A percentile compares a stretch with the other conserved stretches of the same genome.
phyloP scores from a whole-genome alignment of 1,284 basidiomycete genomes.

The Cutaneotrichosporon dermatis region DNA sequence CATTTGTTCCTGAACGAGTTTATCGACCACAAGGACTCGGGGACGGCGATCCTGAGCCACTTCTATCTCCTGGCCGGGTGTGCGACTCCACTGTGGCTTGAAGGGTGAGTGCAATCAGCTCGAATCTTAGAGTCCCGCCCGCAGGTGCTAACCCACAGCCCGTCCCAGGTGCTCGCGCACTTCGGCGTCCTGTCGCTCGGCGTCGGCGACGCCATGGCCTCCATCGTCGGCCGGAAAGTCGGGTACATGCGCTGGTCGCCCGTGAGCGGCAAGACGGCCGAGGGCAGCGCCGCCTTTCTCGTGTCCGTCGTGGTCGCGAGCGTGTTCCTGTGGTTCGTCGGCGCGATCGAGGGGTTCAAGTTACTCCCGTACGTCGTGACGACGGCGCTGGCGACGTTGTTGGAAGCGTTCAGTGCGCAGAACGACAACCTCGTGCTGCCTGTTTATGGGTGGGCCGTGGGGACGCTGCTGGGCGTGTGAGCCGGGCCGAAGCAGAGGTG shows the following conservation, averaged over 20 bases:
- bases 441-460: conserved; percentile 70
- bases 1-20: conserved; percentile 98
- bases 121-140: not conserved
- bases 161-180: conserved; percentile 67
- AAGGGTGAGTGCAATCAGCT: conserved; percentile 60
- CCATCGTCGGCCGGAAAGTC: conserved; percentile 79
- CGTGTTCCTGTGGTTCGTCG: conserved; percentile 64
- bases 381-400: conserved; percentile 61
- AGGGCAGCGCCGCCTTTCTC: conserved; percentile 81
- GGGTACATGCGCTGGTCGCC: conserved; percentile 79
- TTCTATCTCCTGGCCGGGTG: conserved; percentile 96
- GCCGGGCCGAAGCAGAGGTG: too few relatives aligned
- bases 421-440: conserved; percentile 92
- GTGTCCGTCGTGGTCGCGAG: conserved; percentile 66
- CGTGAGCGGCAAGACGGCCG: conserved; percentile 79
- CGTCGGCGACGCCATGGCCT: conserved; percentile 90
- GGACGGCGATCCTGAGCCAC: conserved; percentile 93
- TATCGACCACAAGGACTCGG: conserved; percentile 88
- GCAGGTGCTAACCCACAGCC: conserved; percentile 50
- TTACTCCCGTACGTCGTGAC: conserved; percentile 39
- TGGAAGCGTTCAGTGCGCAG: conserved; percentile 85
- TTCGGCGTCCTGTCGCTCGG: conserved; percentile 90
- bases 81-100: conserved; percentile 89
- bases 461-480: conserved; percentile 39
- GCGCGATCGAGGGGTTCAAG: conserved; percentile 66